Percentiles rank a stretch among this genome's conserved stretches.
Evolutionary conservation across 2,329 filamentous ascomycete genomes (phyloP).

Genomic region (Alternaria consortialis): DNA sequence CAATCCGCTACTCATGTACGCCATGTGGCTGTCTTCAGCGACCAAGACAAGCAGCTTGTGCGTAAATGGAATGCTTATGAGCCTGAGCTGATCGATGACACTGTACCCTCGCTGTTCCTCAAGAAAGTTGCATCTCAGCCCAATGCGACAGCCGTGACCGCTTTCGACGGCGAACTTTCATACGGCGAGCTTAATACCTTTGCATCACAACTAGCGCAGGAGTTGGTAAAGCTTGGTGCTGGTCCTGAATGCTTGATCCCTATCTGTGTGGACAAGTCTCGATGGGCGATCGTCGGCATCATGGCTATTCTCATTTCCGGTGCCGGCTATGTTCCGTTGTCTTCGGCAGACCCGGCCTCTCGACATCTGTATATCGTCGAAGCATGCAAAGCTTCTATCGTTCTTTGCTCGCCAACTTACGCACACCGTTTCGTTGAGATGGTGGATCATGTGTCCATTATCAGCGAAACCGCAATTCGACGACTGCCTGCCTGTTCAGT

Average conservation of each 20-base stretch:
- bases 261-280: conserved; percentile 49
- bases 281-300: conserved; percentile 50
- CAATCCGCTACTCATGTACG: conserved; percentile 31
- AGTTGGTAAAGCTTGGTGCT: conserved; percentile 42
- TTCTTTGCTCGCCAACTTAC: conserved; percentile 42
- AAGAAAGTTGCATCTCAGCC: conserved; percentile 30
- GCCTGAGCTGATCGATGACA: conserved; percentile 34
- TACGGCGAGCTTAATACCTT: conserved; percentile 37
- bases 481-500: conserved; percentile 20
- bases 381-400: conserved; percentile 37
- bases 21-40: conserved; percentile 38
- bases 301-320: conserved; percentile 49
- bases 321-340: conserved; percentile 44
- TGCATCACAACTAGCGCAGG: conserved; percentile 38
- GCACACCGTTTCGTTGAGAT: conserved; percentile 25
- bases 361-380: conserved; percentile 40
- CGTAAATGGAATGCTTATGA: conserved; percentile 35
- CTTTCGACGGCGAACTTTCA: conserved; percentile 43
- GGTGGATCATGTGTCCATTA: conserved; percentile 28
- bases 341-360: conserved; percentile 37
- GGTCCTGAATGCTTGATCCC: conserved; percentile 47
- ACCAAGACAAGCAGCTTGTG: conserved; percentile 37
- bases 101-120: conserved; percentile 37
- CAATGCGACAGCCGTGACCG: conserved; percentile 34
- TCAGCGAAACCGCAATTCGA: conserved; percentile 29